Evolutionary conservation across 2,329 filamentous ascomycete genomes (phyloP).

Genomic region (Aspergillus novoparasiticus): DNA sequence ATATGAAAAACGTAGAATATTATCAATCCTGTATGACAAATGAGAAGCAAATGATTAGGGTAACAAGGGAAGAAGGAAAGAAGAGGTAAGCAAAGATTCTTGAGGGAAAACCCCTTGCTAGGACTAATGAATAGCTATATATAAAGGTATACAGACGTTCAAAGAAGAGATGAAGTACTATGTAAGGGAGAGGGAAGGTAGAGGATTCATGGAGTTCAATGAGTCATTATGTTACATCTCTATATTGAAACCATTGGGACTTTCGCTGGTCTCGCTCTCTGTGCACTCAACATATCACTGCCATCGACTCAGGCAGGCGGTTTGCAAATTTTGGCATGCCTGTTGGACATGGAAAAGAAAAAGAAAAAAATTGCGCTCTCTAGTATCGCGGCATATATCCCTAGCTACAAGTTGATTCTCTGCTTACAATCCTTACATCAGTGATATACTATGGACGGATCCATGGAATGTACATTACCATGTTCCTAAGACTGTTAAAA

Average conservation of each 20-base stretch:
- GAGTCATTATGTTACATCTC: not conserved
- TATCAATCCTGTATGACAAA: not conserved
- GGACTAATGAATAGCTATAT: not conserved
- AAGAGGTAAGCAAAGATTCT: not conserved
- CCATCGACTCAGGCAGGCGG: no score
- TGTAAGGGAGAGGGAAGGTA: not conserved
- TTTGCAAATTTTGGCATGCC: no score
- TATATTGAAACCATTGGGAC: not conserved
- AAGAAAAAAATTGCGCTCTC: no score
- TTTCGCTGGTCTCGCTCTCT: not conserved
- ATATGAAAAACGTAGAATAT: not conserved
- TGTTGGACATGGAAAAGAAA: no score
- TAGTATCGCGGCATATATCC: not conserved
- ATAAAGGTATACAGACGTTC: not conserved
- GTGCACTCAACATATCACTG: no score
- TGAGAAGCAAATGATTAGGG: not conserved
- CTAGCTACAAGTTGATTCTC: not conserved
- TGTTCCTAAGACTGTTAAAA: conserved; percentile 5
- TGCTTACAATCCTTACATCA: not conserved
- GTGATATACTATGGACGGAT: not conserved
- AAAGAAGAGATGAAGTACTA: not conserved
- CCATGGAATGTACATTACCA: not conserved
- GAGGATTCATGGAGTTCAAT: not conserved
- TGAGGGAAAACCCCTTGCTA: not conserved
- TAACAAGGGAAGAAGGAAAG: not conserved